Base-by-base conservation (phyloP, 176 grass and related monocot genomes). In the Thalia dealbata region DNA sequence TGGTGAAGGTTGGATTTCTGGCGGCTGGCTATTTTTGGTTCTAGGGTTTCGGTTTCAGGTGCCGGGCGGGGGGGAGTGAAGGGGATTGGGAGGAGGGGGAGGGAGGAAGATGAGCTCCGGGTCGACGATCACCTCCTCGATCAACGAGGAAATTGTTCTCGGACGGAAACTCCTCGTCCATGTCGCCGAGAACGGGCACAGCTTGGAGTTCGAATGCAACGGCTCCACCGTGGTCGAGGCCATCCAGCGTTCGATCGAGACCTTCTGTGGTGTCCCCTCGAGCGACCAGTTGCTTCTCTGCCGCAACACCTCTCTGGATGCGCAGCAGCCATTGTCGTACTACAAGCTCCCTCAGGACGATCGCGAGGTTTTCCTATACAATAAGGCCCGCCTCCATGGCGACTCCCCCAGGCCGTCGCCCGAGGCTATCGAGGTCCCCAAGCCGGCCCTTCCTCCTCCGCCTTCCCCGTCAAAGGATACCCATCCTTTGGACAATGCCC, bases 181-280 rank as follows among this genome's bases (percentile, higher is more conserved):
- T 76, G 88, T 91, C 69, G 89, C 95, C 21, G 95, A 99, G 81
- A 99, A 93, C 62, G 95, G 95, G 35, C 67, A 86, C 81, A 99
- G 83, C 76, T 91, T 93, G 61, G 95, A 99, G 87, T 88, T 93
- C 61, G 74, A 74, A 67, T 99, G 95, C 81, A 88, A 83, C 12
- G 95, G 95, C 24, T 71, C 78, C 45, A 93, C 90, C 25, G 42
- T 41, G 24, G 90, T 99, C 18, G 85, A 88, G 26, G 87, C 77
- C 11, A 85, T 99, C 79, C 81, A 88, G 76, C 82, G 82, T 7
- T 79, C 83, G 16, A 88, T 99, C 67, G 85, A 93, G 78, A 19
- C 2, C 21, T 64, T 88, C 69, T 92, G 87, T 27, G 77, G 83
- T 67, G 74, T 99, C 77, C 66, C 78, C 32, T 67, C 79, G 21